Evolutionary conservation across 169 alveolate species (phyloP).

Genomic region (Plasmodium malariae): DNA sequence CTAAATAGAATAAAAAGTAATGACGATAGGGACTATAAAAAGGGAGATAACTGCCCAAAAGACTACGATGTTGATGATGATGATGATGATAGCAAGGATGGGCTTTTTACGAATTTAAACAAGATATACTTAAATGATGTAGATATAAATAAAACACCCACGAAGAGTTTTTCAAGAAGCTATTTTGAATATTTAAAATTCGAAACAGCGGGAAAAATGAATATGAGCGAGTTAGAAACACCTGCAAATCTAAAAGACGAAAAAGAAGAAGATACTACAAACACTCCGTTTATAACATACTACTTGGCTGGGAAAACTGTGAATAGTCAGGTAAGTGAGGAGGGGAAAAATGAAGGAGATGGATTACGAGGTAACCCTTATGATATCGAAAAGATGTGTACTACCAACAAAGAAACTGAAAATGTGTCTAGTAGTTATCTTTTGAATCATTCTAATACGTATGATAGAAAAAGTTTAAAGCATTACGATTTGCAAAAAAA

Average conservation of each 20-base stretch:
- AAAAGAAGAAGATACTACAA: slow-evolving; percentile 41
- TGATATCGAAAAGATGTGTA: background rate
- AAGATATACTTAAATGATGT: slow-evolving; percentile 41
- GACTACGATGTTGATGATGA: no score
- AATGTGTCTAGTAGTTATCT: background rate
- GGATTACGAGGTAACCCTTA: background rate
- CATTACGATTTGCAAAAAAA: background rate
- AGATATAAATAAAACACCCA: slow-evolving; percentile 71
- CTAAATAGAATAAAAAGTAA: slow-evolving; percentile 46
- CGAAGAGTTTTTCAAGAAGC: slow-evolving; percentile 54
- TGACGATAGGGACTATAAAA: background rate
- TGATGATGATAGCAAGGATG: background rate
- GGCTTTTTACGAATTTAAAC: slow-evolving; percentile 13
- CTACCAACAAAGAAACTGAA: background rate
- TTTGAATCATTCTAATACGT: background rate
- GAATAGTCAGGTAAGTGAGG: slow-evolving; percentile 14
- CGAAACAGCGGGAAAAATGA: slow-evolving; percentile 79
- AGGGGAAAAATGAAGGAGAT: background rate
- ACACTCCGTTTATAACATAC: slow-evolving; percentile 71
- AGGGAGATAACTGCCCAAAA: background rate
- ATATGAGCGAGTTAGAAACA: slow-evolving; percentile 75
- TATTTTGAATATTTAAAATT: slow-evolving; percentile 61
- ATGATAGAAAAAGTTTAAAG: background rate
- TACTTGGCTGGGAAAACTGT: slow-evolving; percentile 59
- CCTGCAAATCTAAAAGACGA: slow-evolving; percentile 67